phyloP scores from a whole-genome alignment of 75 land plant species.

The Larix kaempferi region DNA sequence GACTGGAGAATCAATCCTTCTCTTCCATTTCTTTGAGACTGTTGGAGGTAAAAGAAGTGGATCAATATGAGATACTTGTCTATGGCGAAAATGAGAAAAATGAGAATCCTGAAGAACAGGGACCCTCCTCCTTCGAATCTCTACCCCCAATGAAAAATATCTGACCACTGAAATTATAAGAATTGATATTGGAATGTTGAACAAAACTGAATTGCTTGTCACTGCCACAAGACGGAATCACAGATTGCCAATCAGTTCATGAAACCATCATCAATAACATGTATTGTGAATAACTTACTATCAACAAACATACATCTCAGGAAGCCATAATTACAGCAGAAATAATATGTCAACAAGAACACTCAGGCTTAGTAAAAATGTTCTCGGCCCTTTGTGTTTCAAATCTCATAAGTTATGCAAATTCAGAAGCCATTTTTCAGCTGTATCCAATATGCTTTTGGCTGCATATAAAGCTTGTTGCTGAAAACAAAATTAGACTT shows the following conservation, averaged over 20 bases:
- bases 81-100: constrained; percentile 50
- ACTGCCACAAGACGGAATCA: constrained; percentile 56
- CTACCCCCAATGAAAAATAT: constrained; percentile 55
- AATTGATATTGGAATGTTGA: constrained; percentile 80
- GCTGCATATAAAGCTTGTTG: background rate
- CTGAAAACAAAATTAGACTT: background rate
- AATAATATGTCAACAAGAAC: background rate
- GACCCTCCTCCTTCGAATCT: constrained; percentile 55
- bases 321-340: background rate
- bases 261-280: background rate
- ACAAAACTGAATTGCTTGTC: constrained; percentile 86
- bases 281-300: background rate
- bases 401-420: background rate
- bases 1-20: constrained; percentile 74
- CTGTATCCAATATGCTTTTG: background rate
- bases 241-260: constrained; percentile 3
- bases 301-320: background rate
- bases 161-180: constrained; percentile 62
- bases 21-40: constrained; percentile 51
- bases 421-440: background rate
- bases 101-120: constrained; percentile 24
- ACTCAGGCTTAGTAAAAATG: constrained; percentile 5
- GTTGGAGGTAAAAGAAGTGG: constrained; percentile 39
- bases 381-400: background rate
- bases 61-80: constrained; percentile 57